Evolutionary conservation across 441 rosid species (phyloP).

Genomic region (Pelargonium australe): DNA sequence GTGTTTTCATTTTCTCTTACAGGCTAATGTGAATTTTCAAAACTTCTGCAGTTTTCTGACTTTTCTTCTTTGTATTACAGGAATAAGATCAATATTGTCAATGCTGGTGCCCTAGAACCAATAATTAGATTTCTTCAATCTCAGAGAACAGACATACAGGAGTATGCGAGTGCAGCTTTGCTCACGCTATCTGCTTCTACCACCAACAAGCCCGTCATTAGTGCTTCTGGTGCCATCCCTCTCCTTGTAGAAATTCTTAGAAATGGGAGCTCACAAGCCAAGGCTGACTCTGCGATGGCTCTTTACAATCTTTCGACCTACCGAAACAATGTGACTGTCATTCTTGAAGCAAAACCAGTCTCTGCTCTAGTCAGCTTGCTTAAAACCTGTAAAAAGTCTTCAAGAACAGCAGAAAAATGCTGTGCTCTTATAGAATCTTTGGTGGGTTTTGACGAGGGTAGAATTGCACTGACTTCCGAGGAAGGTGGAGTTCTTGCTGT

Average conservation of each 20-base stretch:
- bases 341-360: slow-evolving; percentile 53
- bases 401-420: slow-evolving; percentile 81
- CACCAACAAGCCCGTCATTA: slow-evolving; percentile 66
- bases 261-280: slow-evolving; percentile 73
- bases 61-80: slow-evolving; percentile 34
- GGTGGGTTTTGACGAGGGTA: slow-evolving; percentile 61
- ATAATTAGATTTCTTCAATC: slow-evolving; percentile 61
- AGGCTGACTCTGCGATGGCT: slow-evolving; percentile 57
- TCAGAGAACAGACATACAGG: slow-evolving; percentile 46
- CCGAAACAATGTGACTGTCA: slow-evolving; percentile 38
- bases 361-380: slow-evolving; percentile 50
- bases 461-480: slow-evolving; percentile 45
- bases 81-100: slow-evolving; percentile 72
- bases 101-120: slow-evolving; percentile 82
- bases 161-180: slow-evolving; percentile 72
- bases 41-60: neutral
- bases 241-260: slow-evolving; percentile 54
- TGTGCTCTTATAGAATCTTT: slow-evolving; percentile 70
- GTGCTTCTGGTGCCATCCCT: slow-evolving; percentile 77
- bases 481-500: slow-evolving; percentile 82
- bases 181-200: slow-evolving; percentile 84
- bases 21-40: no score
- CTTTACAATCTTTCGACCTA: slow-evolving; percentile 83
- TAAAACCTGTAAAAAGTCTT: slow-evolving; percentile 57
- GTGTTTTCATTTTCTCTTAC: no score